Percentiles rank a stretch among this genome's conserved stretches.
Evolutionary conservation across 768 basidiomycete species (phyloP).

Genomic region (Boletus barrowsii): DNA sequence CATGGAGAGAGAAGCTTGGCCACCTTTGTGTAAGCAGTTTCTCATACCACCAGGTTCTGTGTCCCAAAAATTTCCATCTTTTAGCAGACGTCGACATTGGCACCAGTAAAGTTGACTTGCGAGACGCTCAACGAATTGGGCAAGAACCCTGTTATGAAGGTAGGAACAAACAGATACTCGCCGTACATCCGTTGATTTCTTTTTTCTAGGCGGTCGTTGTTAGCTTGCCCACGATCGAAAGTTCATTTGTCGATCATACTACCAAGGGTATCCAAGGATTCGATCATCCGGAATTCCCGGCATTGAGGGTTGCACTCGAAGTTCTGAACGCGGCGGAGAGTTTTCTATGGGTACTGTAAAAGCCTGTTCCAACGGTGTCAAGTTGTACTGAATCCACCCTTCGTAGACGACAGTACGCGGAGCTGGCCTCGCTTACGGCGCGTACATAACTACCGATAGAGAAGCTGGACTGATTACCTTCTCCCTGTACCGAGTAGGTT

Average conservation of each 20-base stretch:
- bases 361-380: neutral
- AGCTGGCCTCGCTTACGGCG: slow-evolving; percentile 93
- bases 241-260: slow-evolving; percentile 77
- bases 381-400: slow-evolving; percentile 7
- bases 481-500: slow-evolving; percentile 70
- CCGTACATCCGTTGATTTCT: neutral
- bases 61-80: neutral
- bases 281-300: slow-evolving; percentile 78
- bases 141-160: slow-evolving; percentile 67
- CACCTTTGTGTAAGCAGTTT: slow-evolving; percentile 50
- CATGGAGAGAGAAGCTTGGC: slow-evolving; percentile 71
- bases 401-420: slow-evolving; percentile 83
- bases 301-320: slow-evolving; percentile 80
- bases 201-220: slow-evolving; percentile 70
- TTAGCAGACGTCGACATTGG: slow-evolving; percentile 49
- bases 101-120: slow-evolving; percentile 61
- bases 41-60: neutral
- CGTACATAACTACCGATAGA: slow-evolving; percentile 65
- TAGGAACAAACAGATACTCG: slow-evolving; percentile 26
- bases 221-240: slow-evolving; percentile 92
- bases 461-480: slow-evolving; percentile 79
- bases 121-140: slow-evolving; percentile 78
- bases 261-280: slow-evolving; percentile 79
- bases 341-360: slow-evolving; percentile 76
- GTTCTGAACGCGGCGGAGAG: slow-evolving; percentile 92